Base-by-base conservation (phyloP, 2,329 filamentous ascomycete species). In the Aspergillus sp. region DNA sequence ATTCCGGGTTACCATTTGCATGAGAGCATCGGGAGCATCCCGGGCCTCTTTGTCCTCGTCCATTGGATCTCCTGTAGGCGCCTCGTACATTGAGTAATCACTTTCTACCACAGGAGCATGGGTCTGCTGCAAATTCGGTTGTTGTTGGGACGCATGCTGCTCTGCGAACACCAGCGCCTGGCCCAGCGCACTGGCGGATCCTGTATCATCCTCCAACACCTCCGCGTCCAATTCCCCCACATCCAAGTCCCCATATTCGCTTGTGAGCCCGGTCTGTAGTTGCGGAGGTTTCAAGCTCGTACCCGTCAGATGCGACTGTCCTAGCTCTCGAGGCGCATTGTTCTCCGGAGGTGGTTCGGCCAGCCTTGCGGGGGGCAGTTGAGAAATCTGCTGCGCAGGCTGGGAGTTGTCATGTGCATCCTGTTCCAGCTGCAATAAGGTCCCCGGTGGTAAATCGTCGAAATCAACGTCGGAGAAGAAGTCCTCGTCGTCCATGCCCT, bases 401-500 rank as follows among this genome's bases (percentile, higher is more conserved):
- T 71, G 71, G 2, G 68, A 72, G n/a, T 69, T 69, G 48, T 61
- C 61, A 44, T 65, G 64, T n/a, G 71, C 72, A 57, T 67, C 60
- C 48, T 73, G 63, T 53, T 74, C 72, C 36, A 75, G 60, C 53
- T 71, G 62, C 48, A 69, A 60, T 43, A 72, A 57, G 19, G 70
- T 67, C 45, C 68, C 59, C 29, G 67, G 60, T 40, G 70, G 66
- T 45, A 74, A 61, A 48, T 65, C 66, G 49, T 73, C 72, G 55
- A 72, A 68, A 51, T 65, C 66, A 51, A 73, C 69, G 53, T 73
- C 71, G 48, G 69, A 73, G 60, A 73, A 73, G 56, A 67, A 67
- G 48, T 72, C 70, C 60, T 73, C 69, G 57, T 66, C 65, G 63
- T 71, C 71, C 71, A 73, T 73, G 59, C 67, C 19, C 68, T 68